These are phyloP conservation scores for Marasmius fiardii DNA, from an alignment of 1,284 basidiomycete species.

Conservation along the genomic window DNA sequence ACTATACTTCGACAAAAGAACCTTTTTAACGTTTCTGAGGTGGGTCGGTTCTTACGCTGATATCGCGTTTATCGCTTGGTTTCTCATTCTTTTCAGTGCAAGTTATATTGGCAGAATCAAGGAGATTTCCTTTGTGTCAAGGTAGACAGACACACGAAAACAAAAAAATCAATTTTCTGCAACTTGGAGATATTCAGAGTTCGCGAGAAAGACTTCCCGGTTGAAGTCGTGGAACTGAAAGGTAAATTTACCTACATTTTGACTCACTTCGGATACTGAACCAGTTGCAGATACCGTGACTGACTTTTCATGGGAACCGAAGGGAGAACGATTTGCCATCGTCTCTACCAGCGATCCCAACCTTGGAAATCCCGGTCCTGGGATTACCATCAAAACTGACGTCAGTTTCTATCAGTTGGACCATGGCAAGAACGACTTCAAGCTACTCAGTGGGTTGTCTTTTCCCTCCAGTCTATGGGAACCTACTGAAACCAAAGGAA, in stretches of 20 bases:
- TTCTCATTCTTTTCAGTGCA: conserved; percentile 61
- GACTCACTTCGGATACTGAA: conserved; percentile 8
- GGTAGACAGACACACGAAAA: conserved; percentile 99
- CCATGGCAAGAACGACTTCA: conserved; percentile 92
- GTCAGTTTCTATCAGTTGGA: conserved; percentile 97
- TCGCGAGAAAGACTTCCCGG: conserved; percentile 97
- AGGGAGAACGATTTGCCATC: conserved; percentile 94
- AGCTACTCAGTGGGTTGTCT: conserved; percentile 66
- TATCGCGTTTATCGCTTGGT: not conserved
- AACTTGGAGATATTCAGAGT: conserved; percentile 98
- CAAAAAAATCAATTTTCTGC: conserved; percentile 98
- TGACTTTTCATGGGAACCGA: conserved; percentile 99
- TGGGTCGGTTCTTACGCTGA: conserved; percentile 34
- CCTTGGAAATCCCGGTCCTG: conserved; percentile 84
- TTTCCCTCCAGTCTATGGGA: conserved; percentile 11
- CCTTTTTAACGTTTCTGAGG: conserved; percentile 97
- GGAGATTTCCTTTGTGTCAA: conserved; percentile 99
- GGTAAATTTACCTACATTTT: conserved; percentile 41
- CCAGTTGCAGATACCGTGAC: conserved; percentile 78
- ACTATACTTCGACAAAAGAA: conserved; percentile 92
- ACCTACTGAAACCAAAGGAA: not conserved
- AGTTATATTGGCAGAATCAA: conserved; percentile 98
- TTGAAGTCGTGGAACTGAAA: conserved; percentile 97
- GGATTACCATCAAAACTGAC: conserved; percentile 93
- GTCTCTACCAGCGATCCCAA: conserved; percentile 95